Base-by-base conservation (phyloP, 2,329 filamentous ascomycete genomes). In the Fusarium praegraminearum region DNA sequence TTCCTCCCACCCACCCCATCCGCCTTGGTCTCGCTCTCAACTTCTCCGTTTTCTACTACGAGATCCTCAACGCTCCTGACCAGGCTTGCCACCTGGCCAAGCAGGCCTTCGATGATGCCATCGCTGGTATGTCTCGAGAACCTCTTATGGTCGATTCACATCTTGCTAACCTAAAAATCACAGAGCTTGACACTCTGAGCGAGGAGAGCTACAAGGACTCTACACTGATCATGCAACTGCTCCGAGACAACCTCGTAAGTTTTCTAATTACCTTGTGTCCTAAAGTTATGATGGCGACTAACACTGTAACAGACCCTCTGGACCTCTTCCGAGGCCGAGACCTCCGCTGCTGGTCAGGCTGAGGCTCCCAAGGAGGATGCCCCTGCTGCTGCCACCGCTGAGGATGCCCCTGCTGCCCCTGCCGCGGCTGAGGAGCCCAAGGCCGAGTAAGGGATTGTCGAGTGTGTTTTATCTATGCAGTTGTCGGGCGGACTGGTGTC, bases 11-110 rank as follows among this genome's bases (percentile, higher is more conserved):
- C 68, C 95, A 98, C 88, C 95, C 95, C 77, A 98, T 98, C 86
- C 94, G 95, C 79, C 93, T 98, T 73, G 95, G 95, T 83, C 91
- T 98, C 78, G 95, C 95, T 75, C 90, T 98, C 76, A 98, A 98
- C 91, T 98, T 98, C 90, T 98, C 94, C 72, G 95, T 98, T 78
- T 98, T 98, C 89, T 98, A 98, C 91, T 99, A 99, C 83, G 96
- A 99, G 90, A 99, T 98, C 82, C 88, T 98, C 79, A 99, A 98
- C 88, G 94, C 95, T 44, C 95, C 95, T 72, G 96, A 98, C 83
- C 95, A 97, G 80, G 95, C 95, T 79, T 98, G 95, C 90, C 95
- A 98, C 82, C 90, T 98, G 75, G 95, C 95, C 84, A 98, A 98
- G 90, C 95, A 98, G 87, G 95, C 96, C 52, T 98, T 98, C 80